Evolutionary conservation across 257 asterid species (phyloP), one percentile per base, ranked within the genome.

Genomic region (Rehmannia glutinosa): DNA sequence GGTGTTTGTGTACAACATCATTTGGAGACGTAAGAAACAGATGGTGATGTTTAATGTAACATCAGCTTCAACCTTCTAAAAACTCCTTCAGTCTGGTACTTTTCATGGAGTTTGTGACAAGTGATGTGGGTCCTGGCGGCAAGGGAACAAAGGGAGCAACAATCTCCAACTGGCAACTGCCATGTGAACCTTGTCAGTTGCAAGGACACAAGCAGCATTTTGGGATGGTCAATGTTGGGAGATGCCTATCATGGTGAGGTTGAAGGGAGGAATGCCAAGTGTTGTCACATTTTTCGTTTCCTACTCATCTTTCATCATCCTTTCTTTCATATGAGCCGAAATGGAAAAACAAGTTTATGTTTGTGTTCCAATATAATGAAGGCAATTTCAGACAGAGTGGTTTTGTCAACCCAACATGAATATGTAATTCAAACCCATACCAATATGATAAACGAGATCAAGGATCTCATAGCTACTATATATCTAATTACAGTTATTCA

Each of bases 401-500:
- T 8, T 41, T n/a, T 17, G 35, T 2, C 16, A 46, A 54, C 3
- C 35, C 33, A 45, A 35, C 28, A 25, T 27, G 54, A 4, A 53
- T 49, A 23, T 45, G 23, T 38, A 23, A 19, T 33, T 50, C 8
- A 64, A 41, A 25, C 12, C 38, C 58, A 23, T 2, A 12, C 39
- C 49, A 33, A 52, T 16, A 49, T 21, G 57, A 70, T 10, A 49
- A 43, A 11, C 17, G 5, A 64, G 16, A 35, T 10, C 2, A 53
- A 33, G 21, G 20, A 17, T 17, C 42, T 7, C 47, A 60, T 39
- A 12, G 28, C 16, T 30, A 51, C 4, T 42, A 70, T 28, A 33
- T 17, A 53, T 66, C 59, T 43, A 12, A 20, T 3, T 56, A 51
- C 60, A 73, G 9, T 27, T 20, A 43, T 66, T 54, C 69, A 30